Evolutionary conservation across 2,329 filamentous ascomycete genomes (phyloP).

Genomic region (Raffaelea albimanens): DNA sequence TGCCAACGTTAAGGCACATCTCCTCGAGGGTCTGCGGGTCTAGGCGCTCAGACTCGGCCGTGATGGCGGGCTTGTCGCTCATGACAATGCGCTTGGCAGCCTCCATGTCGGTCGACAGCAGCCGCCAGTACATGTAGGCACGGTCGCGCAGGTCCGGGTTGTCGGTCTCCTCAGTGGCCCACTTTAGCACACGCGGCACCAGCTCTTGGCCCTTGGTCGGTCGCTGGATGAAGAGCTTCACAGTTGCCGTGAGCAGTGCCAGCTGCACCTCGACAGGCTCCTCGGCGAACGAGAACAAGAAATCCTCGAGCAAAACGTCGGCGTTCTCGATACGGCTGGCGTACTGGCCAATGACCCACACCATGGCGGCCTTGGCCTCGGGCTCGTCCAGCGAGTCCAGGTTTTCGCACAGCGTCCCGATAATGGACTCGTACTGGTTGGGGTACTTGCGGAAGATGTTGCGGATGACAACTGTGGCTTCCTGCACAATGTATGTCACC

Average conservation of each 20-base stretch:
- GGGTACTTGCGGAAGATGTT: constrained; percentile 99
- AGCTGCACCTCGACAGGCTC: constrained; percentile 94
- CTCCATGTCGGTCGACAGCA: constrained; percentile 84
- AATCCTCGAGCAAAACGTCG: constrained; percentile 87
- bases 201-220: constrained; percentile 90
- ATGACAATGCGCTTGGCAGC: constrained; percentile 84
- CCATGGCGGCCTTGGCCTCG: constrained; percentile 96
- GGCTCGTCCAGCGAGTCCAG: constrained; percentile 94
- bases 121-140: constrained; percentile 99
- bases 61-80: constrained; percentile 95
- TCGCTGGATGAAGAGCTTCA: constrained; percentile 95
- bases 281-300: constrained; percentile 85
- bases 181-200: constrained; percentile 90
- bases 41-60: constrained; percentile 88
- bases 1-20: constrained; percentile 94
- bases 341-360: constrained; percentile 99
- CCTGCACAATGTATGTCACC: constrained; percentile 96
- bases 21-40: constrained; percentile 89
- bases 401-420: constrained; percentile 89
- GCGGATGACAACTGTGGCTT: constrained; percentile 95
- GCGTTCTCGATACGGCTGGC: constrained; percentile 96
- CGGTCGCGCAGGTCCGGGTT: constrained; percentile 93
- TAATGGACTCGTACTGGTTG: constrained; percentile 97
- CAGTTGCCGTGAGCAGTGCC: constrained; percentile 86
- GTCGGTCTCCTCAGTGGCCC: constrained; percentile 98